Evolutionary conservation across 2,329 filamentous ascomycete genomes (phyloP), one percentile per base, ranked within the genome.

Genomic region (Scedosporium aurantiacum): DNA sequence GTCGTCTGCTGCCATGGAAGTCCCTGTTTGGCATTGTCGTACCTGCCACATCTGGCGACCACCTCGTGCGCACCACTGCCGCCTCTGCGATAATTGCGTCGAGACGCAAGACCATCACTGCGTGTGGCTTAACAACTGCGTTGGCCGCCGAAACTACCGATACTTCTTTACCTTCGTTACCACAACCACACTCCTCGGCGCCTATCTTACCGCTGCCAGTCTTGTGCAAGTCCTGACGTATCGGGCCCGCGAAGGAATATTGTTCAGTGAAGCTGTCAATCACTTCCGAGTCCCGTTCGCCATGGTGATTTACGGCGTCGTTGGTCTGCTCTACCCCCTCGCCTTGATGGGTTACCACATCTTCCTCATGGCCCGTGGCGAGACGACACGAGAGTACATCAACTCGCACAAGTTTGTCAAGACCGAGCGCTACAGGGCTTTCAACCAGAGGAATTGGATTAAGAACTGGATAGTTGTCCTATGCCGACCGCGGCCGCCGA

Each of bases 101-200:
- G 94, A 99, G 74, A 96, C 91, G 0, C 91, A 97, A 67, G 94
- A 99, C 70, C 94, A 99, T 70, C 94, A 99, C 74, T 99, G 94
- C 70, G 92, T 97, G 16, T 99, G 94, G 94, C 83, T 99, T 65
- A 99, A 99, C 76, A 99, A 99, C 73, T 99, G 94, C 66, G 88
- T 99, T 58, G 94, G 94, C 52, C 88, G 93, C 66, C 90, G 94
- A 68, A 99, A 99, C 76, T 99, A 99, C 76, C 90, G 94, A 65
- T 97, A 93, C 74, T 99, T 99, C 75, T 97, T 97, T 72, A 83
- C 89, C 10, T 99, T 97, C 73, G 86, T 99, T 65, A 85, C 84
- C 60, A 85, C 87, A 14, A 85, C 84, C n/a, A 91, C 90, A 0
- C 66, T 97, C 40, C 80, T 97, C 18, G 82, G 87, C 0, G 70